Conservation (phyloP, 768 basidiomycete species). For the Polyporus arcularius region DNA sequence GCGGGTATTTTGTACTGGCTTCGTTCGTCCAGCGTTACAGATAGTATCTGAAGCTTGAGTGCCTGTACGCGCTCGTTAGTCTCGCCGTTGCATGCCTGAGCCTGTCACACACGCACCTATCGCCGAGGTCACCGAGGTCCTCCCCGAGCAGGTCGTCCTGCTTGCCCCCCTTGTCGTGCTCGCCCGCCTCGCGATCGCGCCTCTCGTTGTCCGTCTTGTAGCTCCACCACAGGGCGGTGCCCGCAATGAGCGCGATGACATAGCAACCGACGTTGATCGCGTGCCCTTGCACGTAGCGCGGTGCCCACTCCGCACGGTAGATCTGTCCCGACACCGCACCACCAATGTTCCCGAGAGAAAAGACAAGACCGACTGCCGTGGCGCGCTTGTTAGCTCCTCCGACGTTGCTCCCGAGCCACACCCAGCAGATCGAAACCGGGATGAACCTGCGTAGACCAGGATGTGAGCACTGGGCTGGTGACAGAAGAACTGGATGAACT, state of each 20-base stretch:
- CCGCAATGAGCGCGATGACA: conserved; percentile 26
- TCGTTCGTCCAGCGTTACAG: neutral
- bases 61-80: conserved; percentile 4
- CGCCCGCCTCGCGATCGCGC: conserved; percentile 21
- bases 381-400: conserved; percentile 33
- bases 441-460: conserved; percentile 24
- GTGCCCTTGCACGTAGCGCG: conserved; percentile 36
- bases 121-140: conserved; percentile 30
- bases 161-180: conserved; percentile 5
- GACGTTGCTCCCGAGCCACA: conserved; percentile 30
- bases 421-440: conserved; percentile 30
- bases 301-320: conserved; percentile 33
- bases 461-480: neutral
- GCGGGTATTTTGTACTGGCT: neutral
- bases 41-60: conserved; percentile 25
- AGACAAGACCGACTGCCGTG: conserved; percentile 33
- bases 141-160: conserved; percentile 27
- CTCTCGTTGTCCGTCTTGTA: conserved; percentile 25
- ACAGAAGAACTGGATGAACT: neutral
- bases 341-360: conserved; percentile 35
- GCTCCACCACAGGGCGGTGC: conserved; percentile 26
- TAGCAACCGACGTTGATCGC: conserved; percentile 32
- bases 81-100: too few species aligned
- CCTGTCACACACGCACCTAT: conserved; percentile 24
- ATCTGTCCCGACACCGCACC: conserved; percentile 32